These are phyloP conservation scores for Talaromyces borbonicus DNA, from an alignment of 495 filamentous ascomycete genomes.

Conservation along the genomic window DNA sequence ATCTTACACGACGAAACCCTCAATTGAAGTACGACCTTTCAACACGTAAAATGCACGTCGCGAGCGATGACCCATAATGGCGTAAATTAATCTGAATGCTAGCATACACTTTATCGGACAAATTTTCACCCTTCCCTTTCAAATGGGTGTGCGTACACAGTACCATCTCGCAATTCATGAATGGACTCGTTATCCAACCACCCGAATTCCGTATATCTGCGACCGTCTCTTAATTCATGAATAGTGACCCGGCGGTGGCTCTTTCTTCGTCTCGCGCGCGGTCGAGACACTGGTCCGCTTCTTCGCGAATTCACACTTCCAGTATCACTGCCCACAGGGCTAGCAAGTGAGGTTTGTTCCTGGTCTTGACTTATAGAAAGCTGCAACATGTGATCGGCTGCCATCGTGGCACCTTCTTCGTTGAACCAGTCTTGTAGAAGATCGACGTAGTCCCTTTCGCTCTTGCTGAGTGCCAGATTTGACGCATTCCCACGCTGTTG, in stretches of 20 bases:
- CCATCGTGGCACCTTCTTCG: conserved; percentile 24
- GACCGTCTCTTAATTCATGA: conserved; percentile 36
- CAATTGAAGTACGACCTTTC: no score
- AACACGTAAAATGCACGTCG: no score
- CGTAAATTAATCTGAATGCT: neutral
- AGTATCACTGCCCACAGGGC: conserved; percentile 24
- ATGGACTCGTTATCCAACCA: conserved; percentile 29
- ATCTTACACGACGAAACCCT: no score
- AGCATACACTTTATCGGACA: neutral
- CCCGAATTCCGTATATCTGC: conserved; percentile 32
- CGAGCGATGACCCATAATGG: no score
- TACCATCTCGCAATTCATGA: conserved; percentile 37
- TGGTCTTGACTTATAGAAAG: conserved; percentile 27
- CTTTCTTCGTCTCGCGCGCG: conserved; percentile 24
- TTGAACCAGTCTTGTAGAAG: conserved; percentile 38
- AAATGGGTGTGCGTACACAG: conserved; percentile 29
- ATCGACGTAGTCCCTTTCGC: conserved; percentile 48
- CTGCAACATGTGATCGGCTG: conserved; percentile 30
- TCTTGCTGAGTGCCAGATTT: conserved; percentile 52
- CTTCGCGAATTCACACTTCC: conserved; percentile 21
- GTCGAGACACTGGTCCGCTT: conserved; percentile 17
- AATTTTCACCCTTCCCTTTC: conserved; percentile 1
- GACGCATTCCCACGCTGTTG: conserved; percentile 47
- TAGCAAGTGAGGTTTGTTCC: conserved; percentile 22
- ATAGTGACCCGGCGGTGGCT: conserved; percentile 30